A percentile compares a stretch with the other conserved stretches of the same genome.
phyloP scores from a whole-genome alignment of 73 alveolate genomes.

The Durusdinium trenchii region DNA sequence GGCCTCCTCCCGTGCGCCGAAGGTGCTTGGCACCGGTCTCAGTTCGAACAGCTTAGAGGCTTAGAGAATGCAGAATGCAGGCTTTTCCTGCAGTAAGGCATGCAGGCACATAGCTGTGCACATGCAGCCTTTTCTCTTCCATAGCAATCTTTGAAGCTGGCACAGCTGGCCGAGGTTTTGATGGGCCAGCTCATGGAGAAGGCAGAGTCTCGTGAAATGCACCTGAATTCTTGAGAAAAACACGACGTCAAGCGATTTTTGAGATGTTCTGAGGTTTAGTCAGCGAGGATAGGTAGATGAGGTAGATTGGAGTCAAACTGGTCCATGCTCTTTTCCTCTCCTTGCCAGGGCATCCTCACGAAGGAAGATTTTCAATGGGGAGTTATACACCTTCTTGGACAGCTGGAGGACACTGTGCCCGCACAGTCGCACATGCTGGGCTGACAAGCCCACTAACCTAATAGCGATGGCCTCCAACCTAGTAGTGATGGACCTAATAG shows the following conservation, averaged over 20 bases:
- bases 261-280: not conserved
- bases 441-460: too few species aligned
- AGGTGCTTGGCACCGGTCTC: conserved; percentile 18
- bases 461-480: not conserved
- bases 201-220: not conserved
- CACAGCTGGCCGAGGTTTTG: not conserved
- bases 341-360: conserved; percentile 76
- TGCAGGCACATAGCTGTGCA: too few species aligned
- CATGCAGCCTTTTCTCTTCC: not conserved
- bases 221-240: not conserved
- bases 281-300: not conserved
- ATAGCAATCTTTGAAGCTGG: not conserved
- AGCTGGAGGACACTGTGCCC: conserved; percentile 85
- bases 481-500: too few species aligned
- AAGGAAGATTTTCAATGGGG: conserved; percentile 90
- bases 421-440: too few species aligned
- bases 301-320: not conserved
- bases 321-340: too few species aligned
- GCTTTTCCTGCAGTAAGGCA: too few species aligned
- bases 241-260: not conserved
- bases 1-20: conserved; percentile 26
- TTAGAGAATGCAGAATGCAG: too few species aligned
- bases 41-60: not conserved
- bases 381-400: conserved; percentile 63
- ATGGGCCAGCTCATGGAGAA: conserved; percentile 62